Base-by-base conservation (phyloP, 140 eudicot genomes). In the Flaveria floridana region DNA sequence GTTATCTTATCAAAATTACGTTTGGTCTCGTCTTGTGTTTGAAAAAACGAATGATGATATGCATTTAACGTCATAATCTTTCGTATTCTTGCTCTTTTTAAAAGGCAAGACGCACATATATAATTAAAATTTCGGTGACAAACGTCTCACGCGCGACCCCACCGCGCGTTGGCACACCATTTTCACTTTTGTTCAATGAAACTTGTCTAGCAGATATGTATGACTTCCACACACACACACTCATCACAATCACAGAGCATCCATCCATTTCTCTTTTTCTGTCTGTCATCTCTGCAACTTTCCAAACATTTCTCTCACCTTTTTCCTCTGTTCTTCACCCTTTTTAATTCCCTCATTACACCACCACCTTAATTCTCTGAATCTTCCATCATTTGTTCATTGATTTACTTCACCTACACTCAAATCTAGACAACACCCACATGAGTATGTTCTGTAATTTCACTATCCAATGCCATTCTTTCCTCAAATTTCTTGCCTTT, bases 201-300 rank as follows among this genome's bases (percentile, higher is more conserved):
- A 71, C 67, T 41, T 16, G 21, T 77, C 19, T 73, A 68, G 75
- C 71, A 42, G 79, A 75, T 83, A 71, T 75, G 70, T 83, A 79
- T 75, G 84, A 80, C 82, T 83, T 83, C 71, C 84, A 70, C 78
- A 82, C 78, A 74, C 77, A 23, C 82, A 42, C 65, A 14, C 13
- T 21, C 61, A 56, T 13, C 64, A 50, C 59, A 63, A 2, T 44
- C 72, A 65, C 20, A 14, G 62, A 52, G 41, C 78, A 72, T 71
- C 75, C 79, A 72, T 79, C 25, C 72, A 72, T 62, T 39, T 64
- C 28, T 70, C 55, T 70, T 76, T 56, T 41, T 25, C n/a, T 18
- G 12, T 70, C 76, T 75, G 53, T 76, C 75, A 48, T 74, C 57
- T 82, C 70, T 83, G 69, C 77, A 83, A 83, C 82, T 76, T 79